Evolutionary conservation across 306 rosid species (phyloP).

Genomic region (Vigna radiata): DNA sequence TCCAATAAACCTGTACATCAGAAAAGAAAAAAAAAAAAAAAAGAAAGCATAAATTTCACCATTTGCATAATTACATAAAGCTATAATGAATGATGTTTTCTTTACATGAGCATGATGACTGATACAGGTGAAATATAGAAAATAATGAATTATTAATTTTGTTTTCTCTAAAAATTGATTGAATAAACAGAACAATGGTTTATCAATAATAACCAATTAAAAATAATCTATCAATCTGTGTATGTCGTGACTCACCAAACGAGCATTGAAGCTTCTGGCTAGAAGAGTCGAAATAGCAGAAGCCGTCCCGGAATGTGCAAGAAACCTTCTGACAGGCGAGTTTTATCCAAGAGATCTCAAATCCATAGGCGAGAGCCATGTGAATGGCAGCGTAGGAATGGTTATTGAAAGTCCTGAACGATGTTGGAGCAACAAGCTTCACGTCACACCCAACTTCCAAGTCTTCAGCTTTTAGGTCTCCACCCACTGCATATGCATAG

Average conservation of each 20-base stretch:
- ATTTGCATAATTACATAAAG: background rate
- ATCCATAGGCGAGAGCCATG: background rate
- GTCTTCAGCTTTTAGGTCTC: background rate
- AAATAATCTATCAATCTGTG: too few species aligned
- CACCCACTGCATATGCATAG: background rate
- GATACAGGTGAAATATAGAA: background rate
- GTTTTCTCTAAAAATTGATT: too few species aligned
- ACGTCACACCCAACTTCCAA: background rate
- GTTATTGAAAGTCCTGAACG: background rate
- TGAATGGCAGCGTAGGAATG: background rate
- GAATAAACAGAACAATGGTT: too few species aligned
- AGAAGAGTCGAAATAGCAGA: background rate
- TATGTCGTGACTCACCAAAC: fast-evolving
- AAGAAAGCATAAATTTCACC: too few species aligned
- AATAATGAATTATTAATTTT: too few species aligned
- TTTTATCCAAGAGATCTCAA: background rate
- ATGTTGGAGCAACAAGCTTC: background rate
- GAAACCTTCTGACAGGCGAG: background rate
- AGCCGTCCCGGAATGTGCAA: too few species aligned
- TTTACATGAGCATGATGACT: too few species aligned
- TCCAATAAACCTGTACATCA: too few species aligned
- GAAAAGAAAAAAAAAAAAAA: too few species aligned
- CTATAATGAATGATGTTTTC: too few species aligned
- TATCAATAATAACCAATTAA: too few species aligned
- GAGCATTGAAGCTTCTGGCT: background rate